Evolutionary conservation across 495 filamentous ascomycete genomes (phyloP), one percentile per base, ranked within the genome.

Genomic region (Xylaria nigripes): DNA sequence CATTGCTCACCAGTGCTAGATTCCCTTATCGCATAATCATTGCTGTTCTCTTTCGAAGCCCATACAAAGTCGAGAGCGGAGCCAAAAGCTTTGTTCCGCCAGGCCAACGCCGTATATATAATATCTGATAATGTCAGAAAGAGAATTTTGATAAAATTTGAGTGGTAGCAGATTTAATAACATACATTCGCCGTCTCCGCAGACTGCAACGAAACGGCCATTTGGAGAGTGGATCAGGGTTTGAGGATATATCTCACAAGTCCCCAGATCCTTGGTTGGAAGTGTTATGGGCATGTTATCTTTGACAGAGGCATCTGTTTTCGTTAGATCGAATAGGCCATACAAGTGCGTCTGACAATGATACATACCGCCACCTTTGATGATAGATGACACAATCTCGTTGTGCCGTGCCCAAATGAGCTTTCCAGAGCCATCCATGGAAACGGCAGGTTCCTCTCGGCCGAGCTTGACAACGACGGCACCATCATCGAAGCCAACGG

Each of bases 401-500:
- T 84, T 95, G 67, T 97, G 92, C 58, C 85, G 81, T 21, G 94
- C 91, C 87, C 88, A 97, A 53, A 97, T 87, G 49, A 99, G 74
- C 72, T 99, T 99, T 61, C 93, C 93, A 21, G 88, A 92, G 48
- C 80, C 77, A 61, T 96, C 92, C 93, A 99, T 97, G 21, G 90
- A 95, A 0, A 96, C 91, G 24, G 93, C 94, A 4, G 93, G 93
- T 67, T 99, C 92, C 69, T 99, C 93, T 50, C 94, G 80, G 42
- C 93, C 93, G 79, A 99, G 91, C 70, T 95, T 96, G 51, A 97
- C 87, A 15, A 97, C 93, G 3, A 99, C 93, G 0, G 90, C 92
- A 60, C 93, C 93, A 70, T 99, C 93, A 60, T 99, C 93, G 65
- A 97, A 99, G 65, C 93, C 93, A 58, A 99, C 86, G 0, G 90